Evolutionary conservation across 2,329 filamentous ascomycete species (phyloP), one percentile per base, ranked within the genome.

Genomic region (Atkinsonella texensis): DNA sequence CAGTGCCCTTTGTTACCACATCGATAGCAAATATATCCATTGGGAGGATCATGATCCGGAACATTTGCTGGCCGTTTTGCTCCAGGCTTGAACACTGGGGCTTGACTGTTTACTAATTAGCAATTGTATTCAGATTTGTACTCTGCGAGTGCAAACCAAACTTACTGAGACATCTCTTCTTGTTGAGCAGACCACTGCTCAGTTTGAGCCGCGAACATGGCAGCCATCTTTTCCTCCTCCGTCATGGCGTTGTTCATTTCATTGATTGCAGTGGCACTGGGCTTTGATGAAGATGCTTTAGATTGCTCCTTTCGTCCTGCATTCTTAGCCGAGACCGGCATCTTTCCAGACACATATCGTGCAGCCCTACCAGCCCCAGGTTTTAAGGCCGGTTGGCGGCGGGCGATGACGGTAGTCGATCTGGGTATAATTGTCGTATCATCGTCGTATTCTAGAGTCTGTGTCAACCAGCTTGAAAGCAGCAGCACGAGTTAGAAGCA

Each of bases 1-100:
- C 91, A 98, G 68, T 98, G 93, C n/a, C 90, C 93, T 71, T 96
- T 96, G 68, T 96, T 86, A 55, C 89, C 87, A 69, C 93, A 98
- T 48, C 93, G 85, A 66, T 96, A 95, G 71, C 93, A 98, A 55
- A 96, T 85, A 68, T 98, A 98, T 50, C 90, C 90, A 50, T 87
- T 85, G 1, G 93, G 93, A 2, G 93, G 90, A 45, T 93, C 89
- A 63, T 95, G 90, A 60, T 95, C 90, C 4, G 93, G 93, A 31
- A 95, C 86, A 57, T 87, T 87, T 52, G 79, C 75, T 4, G 80
- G 77, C 57, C 82, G 77, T 63, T 93, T 93, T 46, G 69, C 64
- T 12, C 79, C 79, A 20, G 75, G 70, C 59, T 82, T 80, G 63
- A 76, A 70, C 4, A 84, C 76, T 38, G 80, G 80, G 28, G 77